Conservation (phyloP, 2,329 filamentous ascomycete species). For the Zymoseptoria crescenta region DNA sequence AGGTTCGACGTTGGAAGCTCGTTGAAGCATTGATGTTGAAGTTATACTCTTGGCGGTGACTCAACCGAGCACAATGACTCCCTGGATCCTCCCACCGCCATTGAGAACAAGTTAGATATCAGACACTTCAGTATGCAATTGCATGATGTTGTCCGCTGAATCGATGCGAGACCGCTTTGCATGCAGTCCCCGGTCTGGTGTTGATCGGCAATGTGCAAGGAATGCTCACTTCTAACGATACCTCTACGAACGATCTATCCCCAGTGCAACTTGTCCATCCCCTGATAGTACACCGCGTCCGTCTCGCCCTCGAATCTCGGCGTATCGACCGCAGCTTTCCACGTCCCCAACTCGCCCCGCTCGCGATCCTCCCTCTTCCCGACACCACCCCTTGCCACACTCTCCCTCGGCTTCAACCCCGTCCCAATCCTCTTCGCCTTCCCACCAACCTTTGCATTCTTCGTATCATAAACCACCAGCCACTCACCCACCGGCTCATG, state of each 20-base stretch:
- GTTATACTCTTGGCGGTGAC: background rate
- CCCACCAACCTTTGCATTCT: background rate
- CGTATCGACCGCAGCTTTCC: background rate
- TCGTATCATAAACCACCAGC: background rate
- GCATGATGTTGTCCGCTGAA: no score
- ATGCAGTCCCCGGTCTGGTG: no score
- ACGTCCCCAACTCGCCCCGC: background rate
- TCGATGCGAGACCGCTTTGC: no score
- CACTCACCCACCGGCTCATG: background rate
- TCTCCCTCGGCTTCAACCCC: background rate
- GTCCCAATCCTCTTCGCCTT: background rate
- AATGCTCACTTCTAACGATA: background rate
- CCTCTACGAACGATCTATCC: no score
- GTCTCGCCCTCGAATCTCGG: background rate
- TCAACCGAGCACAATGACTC: background rate
- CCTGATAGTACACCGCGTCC: background rate
- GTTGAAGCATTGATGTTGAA: background rate
- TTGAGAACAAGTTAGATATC: background rate
- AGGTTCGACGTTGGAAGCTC: background rate
- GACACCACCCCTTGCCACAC: background rate
- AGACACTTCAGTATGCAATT: background rate
- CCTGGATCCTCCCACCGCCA: background rate
- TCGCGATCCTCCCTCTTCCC: background rate
- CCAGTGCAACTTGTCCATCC: slow-evolving; percentile 1
- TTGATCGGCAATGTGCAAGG: no score